phyloP scores from a whole-genome alignment of 768 basidiomycete genomes.

The Xanthoconium stramineum region DNA sequence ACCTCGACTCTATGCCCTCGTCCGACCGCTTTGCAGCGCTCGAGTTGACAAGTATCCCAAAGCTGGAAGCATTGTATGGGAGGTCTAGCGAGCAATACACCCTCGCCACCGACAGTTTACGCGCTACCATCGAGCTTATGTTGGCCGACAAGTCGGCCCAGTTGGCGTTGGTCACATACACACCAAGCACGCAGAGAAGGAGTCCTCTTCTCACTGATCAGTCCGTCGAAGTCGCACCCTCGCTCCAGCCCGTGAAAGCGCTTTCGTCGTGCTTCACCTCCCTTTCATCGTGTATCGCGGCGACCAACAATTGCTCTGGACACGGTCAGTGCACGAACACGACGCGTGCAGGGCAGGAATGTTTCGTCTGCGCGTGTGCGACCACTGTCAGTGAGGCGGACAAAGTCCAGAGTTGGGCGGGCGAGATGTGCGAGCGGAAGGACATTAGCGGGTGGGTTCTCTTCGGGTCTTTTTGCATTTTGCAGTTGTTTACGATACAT shows the following conservation, averaged over 20 bases:
- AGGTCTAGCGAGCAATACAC: slow-evolving; percentile 53
- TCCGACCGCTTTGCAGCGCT: slow-evolving; percentile 61
- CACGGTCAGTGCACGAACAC: slow-evolving; percentile 63
- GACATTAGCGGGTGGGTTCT: slow-evolving; percentile 74
- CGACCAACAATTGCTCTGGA: slow-evolving; percentile 66
- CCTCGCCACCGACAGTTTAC: slow-evolving; percentile 43
- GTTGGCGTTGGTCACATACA: slow-evolving; percentile 54
- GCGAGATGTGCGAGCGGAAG: slow-evolving; percentile 70
- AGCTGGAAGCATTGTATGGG: slow-evolving; percentile 48
- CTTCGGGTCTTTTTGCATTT: background rate
- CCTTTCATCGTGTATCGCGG: slow-evolving; percentile 52
- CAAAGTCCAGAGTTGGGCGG: slow-evolving; percentile 69
- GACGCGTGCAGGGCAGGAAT: slow-evolving; percentile 53
- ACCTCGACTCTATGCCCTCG: slow-evolving; percentile 34
- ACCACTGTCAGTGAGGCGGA: slow-evolving; percentile 50
- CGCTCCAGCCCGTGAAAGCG: slow-evolving; percentile 53
- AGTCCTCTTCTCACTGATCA: slow-evolving; percentile 41
- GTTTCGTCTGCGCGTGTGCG: slow-evolving; percentile 46
- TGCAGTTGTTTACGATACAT: background rate
- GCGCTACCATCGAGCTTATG: slow-evolving; percentile 44
- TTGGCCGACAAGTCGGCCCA: slow-evolving; percentile 38
- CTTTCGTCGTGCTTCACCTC: slow-evolving; percentile 62
- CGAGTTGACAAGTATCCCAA: slow-evolving; percentile 49
- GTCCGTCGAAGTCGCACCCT: slow-evolving; percentile 35
- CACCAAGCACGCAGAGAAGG: slow-evolving; percentile 36